Evolutionary conservation across 257 asterid species (phyloP), one percentile per base, ranked within the genome.

Genomic region (Capsicum chinense): DNA sequence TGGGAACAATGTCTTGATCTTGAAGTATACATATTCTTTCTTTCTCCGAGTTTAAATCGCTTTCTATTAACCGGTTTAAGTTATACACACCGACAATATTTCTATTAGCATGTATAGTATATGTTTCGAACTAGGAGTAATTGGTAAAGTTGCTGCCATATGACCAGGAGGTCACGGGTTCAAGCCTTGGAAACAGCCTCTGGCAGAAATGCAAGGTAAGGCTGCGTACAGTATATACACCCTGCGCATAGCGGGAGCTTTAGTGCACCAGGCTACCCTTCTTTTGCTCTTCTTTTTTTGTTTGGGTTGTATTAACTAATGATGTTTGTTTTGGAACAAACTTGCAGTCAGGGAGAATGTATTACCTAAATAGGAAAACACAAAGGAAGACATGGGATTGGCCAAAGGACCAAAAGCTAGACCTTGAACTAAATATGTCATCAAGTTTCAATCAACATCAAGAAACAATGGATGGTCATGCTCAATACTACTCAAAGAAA

Each of bases 1-100:
- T 91, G 94, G 94, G 94, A 91, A 84, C 94, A 91, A 76, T 91
- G 94, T 84, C 94, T 91, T 83, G 94, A 91, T 88, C 94, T 91
- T 85, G 88, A 91, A 88, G 94, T 91, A 87, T 13, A 9, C 9
- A 10, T 13, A 42, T 16, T 57, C 4, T 56, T n/a, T n/a, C 47
- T 21, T 15, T 73, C 21, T 44, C 47, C 66, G 7, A 54, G 15
- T 37, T 33, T 58, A 26, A 26, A 60, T 79, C 50, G 48, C 56
- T 63, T 66, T 71, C 39, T 52, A 35, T 5, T 79, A 9, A 39
- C 3, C 3, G 44, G 39, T 42, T 70, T 42, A 42, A n/a, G 35
- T 70, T 69, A 42, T 69, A 70, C 5, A 26, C 57, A 44, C 57
- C 57, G 37, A 44, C 0, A 71, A 35, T 44, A 71, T 69, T 26